These are phyloP conservation scores for Teratosphaeria gauchensis DNA, from an alignment of 2,329 filamentous ascomycete genomes.

Conservation along the genomic window DNA sequence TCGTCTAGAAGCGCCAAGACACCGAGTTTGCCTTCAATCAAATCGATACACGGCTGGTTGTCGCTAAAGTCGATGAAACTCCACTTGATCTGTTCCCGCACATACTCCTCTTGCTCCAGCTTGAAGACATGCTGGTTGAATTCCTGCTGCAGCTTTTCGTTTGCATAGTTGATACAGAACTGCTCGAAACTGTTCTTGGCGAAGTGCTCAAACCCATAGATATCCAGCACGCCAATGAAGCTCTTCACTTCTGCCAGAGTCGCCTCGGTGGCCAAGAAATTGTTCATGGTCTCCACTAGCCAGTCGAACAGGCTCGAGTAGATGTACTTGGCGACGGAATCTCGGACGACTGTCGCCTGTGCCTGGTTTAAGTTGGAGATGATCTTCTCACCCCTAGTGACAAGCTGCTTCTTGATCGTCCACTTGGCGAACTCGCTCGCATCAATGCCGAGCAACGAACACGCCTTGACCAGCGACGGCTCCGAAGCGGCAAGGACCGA, in stretches of 20 bases:
- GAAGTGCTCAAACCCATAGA: constrained; percentile 98
- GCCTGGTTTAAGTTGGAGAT: constrained; percentile 89
- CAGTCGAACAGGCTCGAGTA: constrained; percentile 98
- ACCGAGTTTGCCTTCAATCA: constrained; percentile 95
- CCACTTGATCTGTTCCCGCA: constrained; percentile 95
- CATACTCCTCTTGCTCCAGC: constrained; percentile 95
- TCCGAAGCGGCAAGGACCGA: constrained; percentile 74
- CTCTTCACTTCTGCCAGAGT: constrained; percentile 72
- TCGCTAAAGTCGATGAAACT: constrained; percentile 99
- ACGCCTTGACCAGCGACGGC: constrained; percentile 71
- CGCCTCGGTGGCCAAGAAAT: constrained; percentile 77
- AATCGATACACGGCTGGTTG: constrained; percentile 96
- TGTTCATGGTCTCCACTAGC: constrained; percentile 96
- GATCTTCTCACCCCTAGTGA: constrained; percentile 95
- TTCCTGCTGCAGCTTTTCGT: constrained; percentile 97
- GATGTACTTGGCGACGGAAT: constrained; percentile 97
- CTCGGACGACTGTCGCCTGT: constrained; percentile 86
- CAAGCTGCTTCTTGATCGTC: constrained; percentile 97
- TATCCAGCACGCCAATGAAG: constrained; percentile 98
- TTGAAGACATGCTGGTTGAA: constrained; percentile 99
- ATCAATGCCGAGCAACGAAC: constrained; percentile 78
- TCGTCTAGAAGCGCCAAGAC: constrained; percentile 88
- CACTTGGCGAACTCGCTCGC: constrained; percentile 82
- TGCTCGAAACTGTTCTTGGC: constrained; percentile 99
- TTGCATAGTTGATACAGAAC: constrained; percentile 99